Percentiles rank a stretch among this genome's conserved stretches.
Evolutionary conservation across 768 basidiomycete species (phyloP).

Genomic region (Amyloporia xantha): DNA sequence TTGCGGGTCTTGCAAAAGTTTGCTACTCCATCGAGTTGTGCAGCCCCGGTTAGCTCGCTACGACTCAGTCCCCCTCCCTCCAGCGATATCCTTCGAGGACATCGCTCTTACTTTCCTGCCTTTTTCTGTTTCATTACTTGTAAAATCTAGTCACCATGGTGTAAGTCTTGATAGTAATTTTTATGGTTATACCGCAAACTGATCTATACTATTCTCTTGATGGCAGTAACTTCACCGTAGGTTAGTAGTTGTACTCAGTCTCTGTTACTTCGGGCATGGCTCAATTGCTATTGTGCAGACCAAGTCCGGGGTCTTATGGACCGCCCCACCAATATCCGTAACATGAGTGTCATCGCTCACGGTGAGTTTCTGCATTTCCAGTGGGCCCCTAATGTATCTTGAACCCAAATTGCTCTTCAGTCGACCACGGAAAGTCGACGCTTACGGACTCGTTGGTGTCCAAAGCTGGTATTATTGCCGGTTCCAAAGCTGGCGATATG

Average conservation of each 20-base stretch:
- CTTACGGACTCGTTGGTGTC: constrained; percentile 98
- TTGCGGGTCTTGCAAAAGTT: constrained; percentile 17
- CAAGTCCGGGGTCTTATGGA: constrained; percentile 89
- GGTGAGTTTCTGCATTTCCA: constrained; percentile 40
- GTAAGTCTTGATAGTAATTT: constrained; percentile 42
- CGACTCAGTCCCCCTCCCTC: constrained; percentile 13
- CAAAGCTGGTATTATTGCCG: constrained; percentile 98
- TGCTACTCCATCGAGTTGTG: constrained; percentile 18
- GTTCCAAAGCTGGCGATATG: constrained; percentile 90
- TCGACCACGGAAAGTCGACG: constrained; percentile 99
- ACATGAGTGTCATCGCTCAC: constrained; percentile 93
- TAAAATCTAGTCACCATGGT: constrained; percentile 68
- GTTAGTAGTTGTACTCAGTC: constrained; percentile 35
- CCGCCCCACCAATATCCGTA: constrained; percentile 85
- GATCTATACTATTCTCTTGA: constrained; percentile 24
- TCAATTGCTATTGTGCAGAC: no score
- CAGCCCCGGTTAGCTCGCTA: constrained; percentile 26
- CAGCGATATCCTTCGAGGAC: constrained; percentile 15
- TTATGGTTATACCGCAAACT: constrained; percentile 1
- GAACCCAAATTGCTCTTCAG: constrained; percentile 40
- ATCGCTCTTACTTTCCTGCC: constrained; percentile 14
- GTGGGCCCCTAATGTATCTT: no score
- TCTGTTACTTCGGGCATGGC: constrained; percentile 9
- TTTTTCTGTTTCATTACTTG: constrained; percentile 19
- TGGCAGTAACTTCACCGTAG: constrained; percentile 82